Percentiles rank a stretch among this genome's conserved stretches.
These are phyloP conservation scores for Epichloe glyceriae DNA, from an alignment of 2,329 filamentous ascomycete species.

Conservation along the genomic window DNA sequence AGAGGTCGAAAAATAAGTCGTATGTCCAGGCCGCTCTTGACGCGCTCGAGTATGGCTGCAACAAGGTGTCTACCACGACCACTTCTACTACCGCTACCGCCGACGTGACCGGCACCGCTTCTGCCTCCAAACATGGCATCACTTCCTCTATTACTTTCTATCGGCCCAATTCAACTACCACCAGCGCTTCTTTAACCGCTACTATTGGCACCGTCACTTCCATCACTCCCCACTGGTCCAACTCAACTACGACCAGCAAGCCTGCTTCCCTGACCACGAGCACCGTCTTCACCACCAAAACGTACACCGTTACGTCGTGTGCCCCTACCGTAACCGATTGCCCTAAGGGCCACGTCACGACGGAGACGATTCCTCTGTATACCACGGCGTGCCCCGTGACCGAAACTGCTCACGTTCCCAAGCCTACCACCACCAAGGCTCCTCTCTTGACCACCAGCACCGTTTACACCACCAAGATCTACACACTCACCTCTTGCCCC, in stretches of 20 bases:
- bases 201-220: not conserved
- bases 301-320: conserved; percentile 42
- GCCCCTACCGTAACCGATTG: conserved; percentile 38
- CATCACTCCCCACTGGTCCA: conserved; percentile 5
- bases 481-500: conserved; percentile 40
- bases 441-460: conserved; percentile 9
- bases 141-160: too few relatives aligned
- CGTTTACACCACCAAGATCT: conserved; percentile 23
- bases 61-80: conserved; percentile 12
- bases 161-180: too few relatives aligned
- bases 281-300: conserved; percentile 40
- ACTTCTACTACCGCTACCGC: too few relatives aligned
- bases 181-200: not conserved
- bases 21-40: conserved; percentile 26
- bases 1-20: conserved; percentile 20
- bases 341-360: conserved; percentile 20
- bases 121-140: too few relatives aligned
- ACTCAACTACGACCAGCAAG: conserved; percentile 5
- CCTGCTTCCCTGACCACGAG: conserved; percentile 5
- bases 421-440: conserved; percentile 6
- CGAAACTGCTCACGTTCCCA: conserved; percentile 6
- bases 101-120: too few relatives aligned
- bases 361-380: conserved; percentile 19
- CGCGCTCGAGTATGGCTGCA: conserved; percentile 25
- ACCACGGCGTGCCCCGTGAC: conserved; percentile 26